Evolutionary conservation across 2,329 filamentous ascomycete species (phyloP), one percentile per base, ranked within the genome.

Genomic region (Teratosphaeria gauchensis): DNA sequence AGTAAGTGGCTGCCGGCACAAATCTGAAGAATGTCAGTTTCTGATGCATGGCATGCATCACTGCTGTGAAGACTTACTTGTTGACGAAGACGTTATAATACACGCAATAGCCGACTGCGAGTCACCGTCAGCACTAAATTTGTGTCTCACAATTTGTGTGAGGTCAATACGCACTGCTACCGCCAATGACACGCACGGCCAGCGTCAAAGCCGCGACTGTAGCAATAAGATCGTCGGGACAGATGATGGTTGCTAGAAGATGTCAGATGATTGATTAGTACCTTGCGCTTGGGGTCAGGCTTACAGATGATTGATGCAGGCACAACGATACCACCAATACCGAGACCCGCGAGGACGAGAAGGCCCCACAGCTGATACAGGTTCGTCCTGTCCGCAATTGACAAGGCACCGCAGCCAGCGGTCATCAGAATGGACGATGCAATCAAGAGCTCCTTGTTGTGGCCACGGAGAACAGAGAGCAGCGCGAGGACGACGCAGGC

Each of bases 191-290:
- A 42, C 86, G 84, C 63, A 89, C 82, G n/a, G 84, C 81, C 42
- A 89, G 79, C 0, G 86, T 88, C 24, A 89, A 75, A 5, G 86
- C 84, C 1, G 85, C 82, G 53, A 88, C 79, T 1, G 86, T 88
- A 7, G 84, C 86, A 62, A 89, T 88, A 5, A 88, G 77, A 57
- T 88, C 85, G 66, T 86, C 83, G 0, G 86, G 85, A 61, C 84
- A 87, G 63, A 88, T 84, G 64, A 88, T 87, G 9, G 84, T 85
- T 6, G 83, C 65, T 65, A 30, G n/a, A 1, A 12, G 14, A 42
- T n/a, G 24, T 35, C 28, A 61, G 54, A 32, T 52, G n/a, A 48
- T 21, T 16, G 11, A 16, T 19, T 6, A 28, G 2, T 46, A 14
- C 14, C 24, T 14, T 56, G 30, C 51, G 21, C 19, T 32, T 24